Evolutionary conservation across 2,329 filamentous ascomycete species (phyloP).

Genomic region (Pestalotiopsis sp.): DNA sequence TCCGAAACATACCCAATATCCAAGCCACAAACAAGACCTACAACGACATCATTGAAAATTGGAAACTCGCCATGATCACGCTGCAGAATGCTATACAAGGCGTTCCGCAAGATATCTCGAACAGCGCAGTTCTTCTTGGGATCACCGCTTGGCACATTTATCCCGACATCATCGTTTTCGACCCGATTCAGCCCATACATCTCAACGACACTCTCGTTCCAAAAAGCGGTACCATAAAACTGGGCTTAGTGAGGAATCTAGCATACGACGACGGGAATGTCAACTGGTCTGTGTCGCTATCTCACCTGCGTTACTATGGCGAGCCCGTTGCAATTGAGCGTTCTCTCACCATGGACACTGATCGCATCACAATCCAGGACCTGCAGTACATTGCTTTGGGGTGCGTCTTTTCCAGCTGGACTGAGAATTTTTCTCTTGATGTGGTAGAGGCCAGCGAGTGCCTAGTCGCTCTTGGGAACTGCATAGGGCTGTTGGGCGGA

Average conservation of each 20-base stretch:
- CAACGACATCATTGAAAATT: conserved; percentile 21
- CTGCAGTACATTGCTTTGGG: too few relatives aligned
- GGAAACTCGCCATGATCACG: conserved; percentile 20
- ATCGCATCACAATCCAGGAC: too few relatives aligned
- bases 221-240: background rate
- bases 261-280: background rate
- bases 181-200: background rate
- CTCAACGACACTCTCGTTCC: background rate
- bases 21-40: background rate
- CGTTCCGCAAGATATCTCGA: conserved; percentile 13
- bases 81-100: conserved; percentile 23
- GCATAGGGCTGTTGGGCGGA: too few relatives aligned
- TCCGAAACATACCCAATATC: too few relatives aligned
- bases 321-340: background rate
- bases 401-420: too few relatives aligned
- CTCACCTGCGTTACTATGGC: conserved; percentile 4
- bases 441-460: too few relatives aligned
- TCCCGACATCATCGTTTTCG: background rate
- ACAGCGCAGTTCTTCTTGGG: background rate
- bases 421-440: too few relatives aligned
- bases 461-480: too few relatives aligned
- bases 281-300: conserved; percentile 1
- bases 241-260: too few relatives aligned
- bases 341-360: too few relatives aligned
- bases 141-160: conserved; percentile 7